phyloP scores from a whole-genome alignment of 305 asterid genomes.

The Fraxinus greggii region DNA sequence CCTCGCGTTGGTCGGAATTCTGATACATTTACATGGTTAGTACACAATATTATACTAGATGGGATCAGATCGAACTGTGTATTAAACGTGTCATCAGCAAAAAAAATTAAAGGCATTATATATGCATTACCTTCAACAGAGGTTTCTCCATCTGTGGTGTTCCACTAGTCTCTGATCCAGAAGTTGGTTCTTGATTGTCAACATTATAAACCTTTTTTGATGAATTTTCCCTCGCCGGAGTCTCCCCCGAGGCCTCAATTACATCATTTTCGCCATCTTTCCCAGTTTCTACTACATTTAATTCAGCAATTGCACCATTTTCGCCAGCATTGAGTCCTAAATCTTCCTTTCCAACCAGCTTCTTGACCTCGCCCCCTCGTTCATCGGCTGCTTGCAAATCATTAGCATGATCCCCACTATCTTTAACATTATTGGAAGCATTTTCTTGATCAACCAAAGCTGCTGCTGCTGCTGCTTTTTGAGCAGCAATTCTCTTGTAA shows the following conservation, averaged over 20 bases:
- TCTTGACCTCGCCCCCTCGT: slow-evolving; percentile 17
- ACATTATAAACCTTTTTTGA: background rate
- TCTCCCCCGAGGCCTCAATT: slow-evolving; percentile 16
- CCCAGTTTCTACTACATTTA: slow-evolving; percentile 6
- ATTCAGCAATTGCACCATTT: background rate
- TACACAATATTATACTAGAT: background rate
- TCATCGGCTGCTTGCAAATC: background rate
- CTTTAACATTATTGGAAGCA: slow-evolving; percentile 28
- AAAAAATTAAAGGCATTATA: background rate
- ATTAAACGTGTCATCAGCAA: background rate
- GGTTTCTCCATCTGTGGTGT: slow-evolving; percentile 58
- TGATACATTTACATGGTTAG: slow-evolving; percentile 26
- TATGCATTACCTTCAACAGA: slow-evolving; percentile 43
- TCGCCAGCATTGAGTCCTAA: background rate
- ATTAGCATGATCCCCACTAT: background rate
- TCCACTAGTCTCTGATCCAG: slow-evolving; percentile 52
- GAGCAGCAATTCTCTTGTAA: slow-evolving; percentile 81
- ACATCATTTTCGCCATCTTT: slow-evolving; percentile 16
- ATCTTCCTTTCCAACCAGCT: slow-evolving; percentile 13
- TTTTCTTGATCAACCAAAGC: slow-evolving; percentile 52
- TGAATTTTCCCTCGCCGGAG: slow-evolving; percentile 18
- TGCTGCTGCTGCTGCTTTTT: slow-evolving; percentile 40
- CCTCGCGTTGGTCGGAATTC: slow-evolving; percentile 22
- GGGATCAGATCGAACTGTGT: background rate
- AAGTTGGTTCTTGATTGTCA: slow-evolving; percentile 34